Evolutionary conservation across 2,329 filamentous ascomycete genomes (phyloP).

Genomic region (Xylariaceae sp.): DNA sequence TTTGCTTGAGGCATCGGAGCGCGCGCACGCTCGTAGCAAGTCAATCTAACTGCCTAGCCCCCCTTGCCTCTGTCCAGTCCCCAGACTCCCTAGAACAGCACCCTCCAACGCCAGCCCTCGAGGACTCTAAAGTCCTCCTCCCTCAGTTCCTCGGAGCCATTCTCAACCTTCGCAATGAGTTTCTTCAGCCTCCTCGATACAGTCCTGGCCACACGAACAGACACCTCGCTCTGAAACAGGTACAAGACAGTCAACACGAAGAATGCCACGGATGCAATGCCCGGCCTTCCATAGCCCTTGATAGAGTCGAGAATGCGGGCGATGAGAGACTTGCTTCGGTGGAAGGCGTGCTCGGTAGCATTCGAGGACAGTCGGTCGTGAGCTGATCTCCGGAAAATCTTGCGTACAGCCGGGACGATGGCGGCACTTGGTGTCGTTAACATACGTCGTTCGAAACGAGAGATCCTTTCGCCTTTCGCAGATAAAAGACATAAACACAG

Average conservation of each 20-base stretch:
- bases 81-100: slow-evolving; percentile 41
- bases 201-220: slow-evolving; percentile 49
- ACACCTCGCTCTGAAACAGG: slow-evolving; percentile 55
- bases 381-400: slow-evolving; percentile 43
- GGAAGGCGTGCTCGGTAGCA: slow-evolving; percentile 55
- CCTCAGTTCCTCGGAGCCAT: slow-evolving; percentile 40
- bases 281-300: slow-evolving; percentile 37
- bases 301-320: slow-evolving; percentile 44
- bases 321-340: slow-evolving; percentile 45
- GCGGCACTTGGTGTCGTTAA: slow-evolving; percentile 13
- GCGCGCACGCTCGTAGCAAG: too few relatives aligned
- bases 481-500: neutral
- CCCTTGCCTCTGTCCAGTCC: neutral
- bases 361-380: slow-evolving; percentile 37
- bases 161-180: slow-evolving; percentile 44
- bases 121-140: slow-evolving; percentile 47
- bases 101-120: slow-evolving; percentile 53
- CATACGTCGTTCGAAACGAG: neutral
- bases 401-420: slow-evolving; percentile 46
- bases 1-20: too few relatives aligned
- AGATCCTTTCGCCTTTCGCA: neutral
- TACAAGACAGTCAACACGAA: slow-evolving; percentile 54
- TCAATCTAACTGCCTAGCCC: too few relatives aligned
- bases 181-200: slow-evolving; percentile 46
- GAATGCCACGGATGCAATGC: slow-evolving; percentile 46